Evolutionary conservation across 139 green algal genomes (phyloP).

Genomic region (Desmodesmus armatus): DNA sequence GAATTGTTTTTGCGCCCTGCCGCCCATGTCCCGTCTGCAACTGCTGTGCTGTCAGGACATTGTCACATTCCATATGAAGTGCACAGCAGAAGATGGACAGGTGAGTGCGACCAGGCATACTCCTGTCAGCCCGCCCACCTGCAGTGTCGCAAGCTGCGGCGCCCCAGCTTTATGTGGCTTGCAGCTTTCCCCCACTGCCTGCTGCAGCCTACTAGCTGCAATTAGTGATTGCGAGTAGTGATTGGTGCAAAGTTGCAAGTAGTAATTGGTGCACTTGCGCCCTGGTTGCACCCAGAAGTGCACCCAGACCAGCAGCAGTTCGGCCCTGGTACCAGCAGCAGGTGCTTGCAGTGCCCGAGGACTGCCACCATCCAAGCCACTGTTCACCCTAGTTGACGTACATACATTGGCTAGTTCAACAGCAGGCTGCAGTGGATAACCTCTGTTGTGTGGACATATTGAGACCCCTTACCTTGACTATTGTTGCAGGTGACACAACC

Average conservation of each 20-base stretch:
- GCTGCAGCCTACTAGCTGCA: not conserved
- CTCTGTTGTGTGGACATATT: not conserved
- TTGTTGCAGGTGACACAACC: not conserved
- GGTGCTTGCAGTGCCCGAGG: too few relatives aligned
- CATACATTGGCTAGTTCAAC: too few relatives aligned
- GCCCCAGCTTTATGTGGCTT: not conserved
- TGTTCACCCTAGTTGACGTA: too few relatives aligned
- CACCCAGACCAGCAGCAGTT: too few relatives aligned
- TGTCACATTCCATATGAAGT: constrained; percentile 70
- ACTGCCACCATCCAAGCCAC: too few relatives aligned
- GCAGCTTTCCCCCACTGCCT: not conserved
- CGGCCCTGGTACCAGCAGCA: too few relatives aligned
- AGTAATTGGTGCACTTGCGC: not conserved
- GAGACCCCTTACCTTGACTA: not conserved
- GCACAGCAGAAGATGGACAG: constrained; percentile 68
- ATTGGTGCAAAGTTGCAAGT: not conserved
- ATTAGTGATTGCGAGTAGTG: not conserved
- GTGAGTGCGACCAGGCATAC: constrained; percentile 30
- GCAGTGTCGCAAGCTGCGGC: not conserved
- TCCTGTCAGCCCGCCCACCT: not conserved
- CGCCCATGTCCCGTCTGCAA: too few relatives aligned
- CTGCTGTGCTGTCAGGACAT: too few relatives aligned
- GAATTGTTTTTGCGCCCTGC: too few relatives aligned
- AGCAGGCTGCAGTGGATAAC: not conserved
- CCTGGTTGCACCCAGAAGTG: too few relatives aligned